phyloP scores from a whole-genome alignment of 306 rosid genomes.

The Pueraria montana region DNA sequence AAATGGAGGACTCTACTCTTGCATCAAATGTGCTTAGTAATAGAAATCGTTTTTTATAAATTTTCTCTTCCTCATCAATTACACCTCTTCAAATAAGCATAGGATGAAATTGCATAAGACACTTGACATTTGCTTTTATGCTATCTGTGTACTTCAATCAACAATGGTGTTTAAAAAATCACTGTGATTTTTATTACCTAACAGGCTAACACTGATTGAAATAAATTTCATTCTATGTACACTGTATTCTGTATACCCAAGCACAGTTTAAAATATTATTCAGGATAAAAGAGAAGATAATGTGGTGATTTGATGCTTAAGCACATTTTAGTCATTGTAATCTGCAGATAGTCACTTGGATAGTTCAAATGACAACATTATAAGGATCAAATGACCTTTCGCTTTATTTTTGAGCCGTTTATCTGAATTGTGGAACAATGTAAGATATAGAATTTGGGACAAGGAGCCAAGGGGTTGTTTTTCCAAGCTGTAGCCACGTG shows the following conservation, averaged over 20 bases:
- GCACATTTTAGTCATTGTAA: background rate
- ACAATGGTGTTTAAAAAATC: background rate
- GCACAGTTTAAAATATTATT: conserved; percentile 8
- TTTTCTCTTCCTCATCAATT: background rate
- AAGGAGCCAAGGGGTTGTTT: conserved; percentile 11
- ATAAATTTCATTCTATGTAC: background rate
- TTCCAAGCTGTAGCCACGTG: conserved; percentile 40
- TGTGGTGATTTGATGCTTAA: conserved; percentile 34
- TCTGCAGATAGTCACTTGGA: conserved; percentile 17
- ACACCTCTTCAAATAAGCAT: background rate
- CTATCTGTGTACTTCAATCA: background rate
- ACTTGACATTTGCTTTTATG: background rate
- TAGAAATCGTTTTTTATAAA: background rate
- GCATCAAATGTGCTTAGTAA: background rate
- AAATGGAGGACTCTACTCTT: background rate
- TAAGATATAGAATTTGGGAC: conserved; percentile 17
- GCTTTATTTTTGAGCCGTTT: conserved; percentile 41
- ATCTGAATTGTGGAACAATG: conserved; percentile 16
- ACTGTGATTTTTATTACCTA: background rate
- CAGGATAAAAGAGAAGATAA: conserved; percentile 18
- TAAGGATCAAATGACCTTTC: conserved; percentile 41
- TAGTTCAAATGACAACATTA: conserved; percentile 37
- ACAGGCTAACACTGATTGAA: background rate
- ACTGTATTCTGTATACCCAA: background rate
- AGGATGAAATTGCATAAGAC: background rate